Percentiles rank a stretch among this genome's conserved stretches.
Evolutionary conservation across 2,329 filamentous ascomycete species (phyloP).

Genomic region (Cladophialophora chaetospira): DNA sequence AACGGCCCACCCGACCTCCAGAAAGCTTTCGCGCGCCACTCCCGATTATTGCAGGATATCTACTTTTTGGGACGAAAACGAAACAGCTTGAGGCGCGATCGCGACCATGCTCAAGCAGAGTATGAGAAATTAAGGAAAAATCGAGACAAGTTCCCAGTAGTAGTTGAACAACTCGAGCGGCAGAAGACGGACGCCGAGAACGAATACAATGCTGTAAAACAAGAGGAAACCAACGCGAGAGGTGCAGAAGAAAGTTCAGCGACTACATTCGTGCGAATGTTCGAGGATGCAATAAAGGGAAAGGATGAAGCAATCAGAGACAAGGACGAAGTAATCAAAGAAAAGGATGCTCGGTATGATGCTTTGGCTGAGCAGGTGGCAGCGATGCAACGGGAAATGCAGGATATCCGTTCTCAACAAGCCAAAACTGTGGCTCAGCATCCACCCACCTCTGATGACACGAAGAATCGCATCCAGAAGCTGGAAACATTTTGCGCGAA

Average conservation of each 20-base stretch:
- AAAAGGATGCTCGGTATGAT: background rate
- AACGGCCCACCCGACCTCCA: background rate
- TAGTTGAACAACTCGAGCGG: constrained; percentile 16
- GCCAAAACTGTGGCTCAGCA: background rate
- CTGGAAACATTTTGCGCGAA: background rate
- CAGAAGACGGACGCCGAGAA: constrained; percentile 3
- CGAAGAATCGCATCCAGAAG: background rate
- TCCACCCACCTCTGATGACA: background rate
- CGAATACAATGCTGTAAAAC: background rate
- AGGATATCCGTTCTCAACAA: constrained; percentile 7
- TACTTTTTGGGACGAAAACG: constrained; percentile 1
- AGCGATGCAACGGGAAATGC: background rate
- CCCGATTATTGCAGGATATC: background rate
- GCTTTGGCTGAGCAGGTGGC: background rate
- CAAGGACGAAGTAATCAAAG: background rate
- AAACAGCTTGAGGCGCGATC: background rate
- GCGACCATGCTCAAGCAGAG: background rate
- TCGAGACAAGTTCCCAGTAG: constrained; percentile 8
- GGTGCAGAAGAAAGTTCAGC: background rate
- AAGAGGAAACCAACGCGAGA: background rate
- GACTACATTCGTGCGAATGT: constrained; percentile 1
- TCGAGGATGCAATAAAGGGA: background rate
- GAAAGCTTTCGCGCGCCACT: background rate
- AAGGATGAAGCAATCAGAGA: constrained; percentile 1
- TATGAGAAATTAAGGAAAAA: constrained; percentile 8